Base-by-base conservation (phyloP, 2,329 filamentous ascomycete genomes). In the Ophiostoma ips region DNA sequence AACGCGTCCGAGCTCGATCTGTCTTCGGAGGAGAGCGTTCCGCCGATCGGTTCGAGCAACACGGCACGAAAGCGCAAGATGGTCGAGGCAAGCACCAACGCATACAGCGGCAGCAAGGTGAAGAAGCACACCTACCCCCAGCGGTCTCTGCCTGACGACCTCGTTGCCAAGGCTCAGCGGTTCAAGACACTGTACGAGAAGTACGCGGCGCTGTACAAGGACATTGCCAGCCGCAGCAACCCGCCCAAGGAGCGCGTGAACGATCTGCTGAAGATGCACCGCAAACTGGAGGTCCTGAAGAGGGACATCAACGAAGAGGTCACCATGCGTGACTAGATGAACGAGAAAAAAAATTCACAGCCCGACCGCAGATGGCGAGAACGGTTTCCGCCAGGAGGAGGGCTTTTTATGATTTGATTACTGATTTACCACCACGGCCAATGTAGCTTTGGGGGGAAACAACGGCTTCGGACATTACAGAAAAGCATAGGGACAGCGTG, bases 1-100 rank as follows among this genome's bases (percentile, higher is more conserved):
- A 82, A 81, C 55, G 79, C 77, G 1, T 81, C 77, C 1, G 78
- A 82, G 51, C 63, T 81, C 35, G 77, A 79, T 30, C 66, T 55
- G 30, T 41, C 63, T 36, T 52, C 55, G 18, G 57, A 58, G 31
- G 57, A 59, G 33, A 55, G 54, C 21, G 52, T 58, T 28, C 55
- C 55, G 8, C 56, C 54, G 5, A 66, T 41, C 55, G 61, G 46
- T 54, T 60, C n/a, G 58, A 51, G 36, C 45, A 54, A 46, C 36
- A 54, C 50, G 1, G 28, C 48, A 1, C 71, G 69, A 62, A 75
- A 75, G 61, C 70, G 71, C 50, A 73, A 69, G 57, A 60, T 60
- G 36, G 52, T 44, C 15, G 57, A 50, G 9, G 54, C 40, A 9
- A 31, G 15, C 40, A 43, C 24, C 40, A 31, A 31, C 24, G 24